Percentiles rank a stretch among this genome's conserved stretches.
Evolutionary conservation across 2,329 filamentous ascomycete genomes (phyloP).

Genomic region (Colletotrichum cuscutae): DNA sequence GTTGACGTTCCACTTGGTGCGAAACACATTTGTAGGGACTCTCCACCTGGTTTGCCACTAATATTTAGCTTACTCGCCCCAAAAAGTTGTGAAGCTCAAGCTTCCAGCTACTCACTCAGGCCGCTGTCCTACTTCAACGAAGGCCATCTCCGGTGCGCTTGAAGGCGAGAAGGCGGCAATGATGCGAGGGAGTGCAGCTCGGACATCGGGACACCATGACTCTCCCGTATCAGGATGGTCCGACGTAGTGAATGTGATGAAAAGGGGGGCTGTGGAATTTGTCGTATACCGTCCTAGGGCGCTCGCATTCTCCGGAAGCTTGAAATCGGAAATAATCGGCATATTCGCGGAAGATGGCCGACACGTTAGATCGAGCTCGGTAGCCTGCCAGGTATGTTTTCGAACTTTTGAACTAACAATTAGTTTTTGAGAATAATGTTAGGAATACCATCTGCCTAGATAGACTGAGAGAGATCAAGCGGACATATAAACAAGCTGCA

Average conservation of each 20-base stretch:
- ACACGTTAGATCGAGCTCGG: not conserved
- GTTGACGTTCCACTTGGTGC: constrained; percentile 46
- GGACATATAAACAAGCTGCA: not conserved
- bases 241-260: constrained; percentile 50
- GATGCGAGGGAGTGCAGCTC: constrained; percentile 47
- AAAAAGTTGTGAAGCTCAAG: too few species aligned
- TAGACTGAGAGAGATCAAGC: not conserved
- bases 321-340: constrained; percentile 7
- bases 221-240: constrained; percentile 46
- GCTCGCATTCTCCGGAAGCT: not conserved
- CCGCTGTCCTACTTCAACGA: constrained; percentile 48
- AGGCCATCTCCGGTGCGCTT: constrained; percentile 39
- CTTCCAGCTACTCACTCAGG: constrained; percentile 43
- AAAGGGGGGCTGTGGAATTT: constrained; percentile 31
- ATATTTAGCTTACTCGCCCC: not conserved
- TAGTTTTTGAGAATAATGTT: not conserved
- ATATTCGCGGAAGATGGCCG: not conserved
- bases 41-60: constrained; percentile 45
- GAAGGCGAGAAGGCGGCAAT: constrained; percentile 42
- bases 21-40: constrained; percentile 44
- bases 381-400: not conserved
- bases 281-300: not conserved
- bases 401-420: not conserved
- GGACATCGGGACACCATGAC: constrained; percentile 53
- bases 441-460: not conserved